Percentiles rank a stretch among this genome's conserved stretches.
These are phyloP conservation scores for Thielaviopsis populi DNA, from an alignment of 2,329 filamentous ascomycete species.

Conservation along the genomic window DNA sequence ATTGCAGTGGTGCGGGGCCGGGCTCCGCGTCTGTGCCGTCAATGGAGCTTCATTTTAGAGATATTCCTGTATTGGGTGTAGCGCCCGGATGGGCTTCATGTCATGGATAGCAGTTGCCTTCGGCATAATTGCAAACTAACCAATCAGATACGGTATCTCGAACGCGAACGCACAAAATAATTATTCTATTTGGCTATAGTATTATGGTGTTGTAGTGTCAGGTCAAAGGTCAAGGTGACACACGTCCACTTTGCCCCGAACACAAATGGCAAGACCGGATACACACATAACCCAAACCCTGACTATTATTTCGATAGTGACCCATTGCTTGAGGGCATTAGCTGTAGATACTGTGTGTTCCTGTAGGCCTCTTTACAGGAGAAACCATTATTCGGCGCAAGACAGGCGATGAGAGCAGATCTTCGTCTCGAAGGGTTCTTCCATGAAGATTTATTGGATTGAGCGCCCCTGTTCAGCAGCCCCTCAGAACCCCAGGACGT, in stretches of 20 bases:
- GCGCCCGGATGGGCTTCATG: background rate
- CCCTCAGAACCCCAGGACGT: background rate
- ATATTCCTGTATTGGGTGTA: too few species aligned
- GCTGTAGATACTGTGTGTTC: background rate
- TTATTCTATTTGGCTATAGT: too few species aligned
- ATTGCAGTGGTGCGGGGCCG: background rate
- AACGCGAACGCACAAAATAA: too few species aligned
- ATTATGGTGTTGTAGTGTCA: background rate
- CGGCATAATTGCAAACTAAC: background rate
- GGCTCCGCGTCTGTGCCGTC: background rate
- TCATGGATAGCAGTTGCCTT: background rate
- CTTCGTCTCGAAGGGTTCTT: background rate
- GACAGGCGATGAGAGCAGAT: background rate
- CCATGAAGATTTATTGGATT: slow-evolving; percentile 5
- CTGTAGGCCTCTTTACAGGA: background rate
- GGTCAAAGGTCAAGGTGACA: background rate
- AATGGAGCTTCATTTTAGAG: too few species aligned
- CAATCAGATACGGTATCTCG: background rate
- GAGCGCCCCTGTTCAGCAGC: background rate
- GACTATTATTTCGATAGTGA: background rate
- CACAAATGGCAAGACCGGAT: slow-evolving; percentile 2
- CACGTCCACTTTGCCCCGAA: background rate
- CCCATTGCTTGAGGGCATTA: background rate
- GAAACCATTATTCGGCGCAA: background rate
- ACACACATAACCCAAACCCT: background rate